These are phyloP conservation scores for Fusarium annulatum DNA, from an alignment of 2,329 filamentous ascomycete species.

Conservation along the genomic window DNA sequence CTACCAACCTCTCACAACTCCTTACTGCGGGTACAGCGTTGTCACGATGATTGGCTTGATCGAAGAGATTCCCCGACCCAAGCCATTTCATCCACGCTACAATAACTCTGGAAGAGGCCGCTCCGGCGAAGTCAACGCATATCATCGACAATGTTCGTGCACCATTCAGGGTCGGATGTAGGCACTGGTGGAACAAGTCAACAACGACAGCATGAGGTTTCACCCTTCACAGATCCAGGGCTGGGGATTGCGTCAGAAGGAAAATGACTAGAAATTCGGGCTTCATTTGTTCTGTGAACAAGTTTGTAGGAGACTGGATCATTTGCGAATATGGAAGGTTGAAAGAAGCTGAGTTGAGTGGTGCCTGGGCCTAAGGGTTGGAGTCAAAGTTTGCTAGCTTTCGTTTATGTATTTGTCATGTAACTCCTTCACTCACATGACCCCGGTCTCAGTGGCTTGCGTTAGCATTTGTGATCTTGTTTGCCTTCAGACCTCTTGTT, in stretches of 20 bases:
- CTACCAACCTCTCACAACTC: rapidly evolving
- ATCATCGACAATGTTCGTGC: rapidly evolving
- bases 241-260: not conserved
- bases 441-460: rapidly evolving
- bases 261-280: rapidly evolving
- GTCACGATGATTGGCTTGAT: rapidly evolving
- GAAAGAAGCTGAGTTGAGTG: not conserved
- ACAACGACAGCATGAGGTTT: too few species aligned
- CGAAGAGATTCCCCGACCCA: rapidly evolving
- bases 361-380: not conserved
- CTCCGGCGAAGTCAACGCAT: rapidly evolving
- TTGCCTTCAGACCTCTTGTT: too few species aligned
- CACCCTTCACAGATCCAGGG: not conserved
- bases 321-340: rapidly evolving
- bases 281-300: rapidly evolving
- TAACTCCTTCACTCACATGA: not conserved
- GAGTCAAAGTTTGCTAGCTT: not conserved
- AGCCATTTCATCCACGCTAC: rapidly evolving
- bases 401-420: too few species aligned
- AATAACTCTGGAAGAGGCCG: rapidly evolving
- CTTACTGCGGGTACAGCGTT: not conserved
- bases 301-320: rapidly evolving
- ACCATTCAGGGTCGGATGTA: not conserved
- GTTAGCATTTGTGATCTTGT: rapidly evolving
- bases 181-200: too few species aligned